Conservation (phyloP, 2,329 filamentous ascomycete genomes). For the Pseudohalonectria lignicola region DNA sequence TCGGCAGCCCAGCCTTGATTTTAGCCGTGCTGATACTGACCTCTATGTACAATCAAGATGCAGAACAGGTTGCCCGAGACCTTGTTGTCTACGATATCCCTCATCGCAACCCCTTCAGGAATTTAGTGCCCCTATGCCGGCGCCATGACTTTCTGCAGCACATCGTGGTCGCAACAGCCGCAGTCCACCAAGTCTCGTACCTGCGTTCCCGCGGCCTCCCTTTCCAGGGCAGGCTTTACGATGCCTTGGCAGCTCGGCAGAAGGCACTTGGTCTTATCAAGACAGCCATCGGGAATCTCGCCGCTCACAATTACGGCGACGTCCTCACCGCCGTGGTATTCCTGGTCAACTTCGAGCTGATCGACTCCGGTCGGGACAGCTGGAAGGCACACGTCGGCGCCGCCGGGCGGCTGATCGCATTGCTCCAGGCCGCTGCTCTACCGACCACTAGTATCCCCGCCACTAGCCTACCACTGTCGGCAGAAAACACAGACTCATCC, state of each 20-base stretch:
- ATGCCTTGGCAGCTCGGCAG: conserved; percentile 33
- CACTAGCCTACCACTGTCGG: too few species aligned
- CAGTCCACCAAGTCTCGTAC: conserved; percentile 34
- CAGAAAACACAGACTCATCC: conserved; percentile 7
- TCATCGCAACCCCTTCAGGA: conserved; percentile 1
- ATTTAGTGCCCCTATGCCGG: background rate
- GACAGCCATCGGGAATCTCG: conserved; percentile 24
- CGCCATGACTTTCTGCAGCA: conserved; percentile 28
- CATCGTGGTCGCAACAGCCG: conserved; percentile 35
- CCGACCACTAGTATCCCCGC: too few species aligned
- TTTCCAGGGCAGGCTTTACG: conserved; percentile 19
- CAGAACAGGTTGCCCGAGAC: background rate
- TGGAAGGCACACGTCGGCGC: conserved; percentile 37
- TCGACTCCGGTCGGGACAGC: conserved; percentile 34
- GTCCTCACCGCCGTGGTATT: conserved; percentile 35
- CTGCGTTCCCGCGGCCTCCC: conserved; percentile 19
- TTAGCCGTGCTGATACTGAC: too few species aligned
- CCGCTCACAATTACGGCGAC: conserved; percentile 23
- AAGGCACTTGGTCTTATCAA: conserved; percentile 30
- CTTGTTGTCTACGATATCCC: conserved; percentile 1
- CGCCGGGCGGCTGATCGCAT: conserved; percentile 29
- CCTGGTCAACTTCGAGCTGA: conserved; percentile 38
- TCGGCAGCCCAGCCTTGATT: too few species aligned
- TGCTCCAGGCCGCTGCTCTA: conserved; percentile 17
- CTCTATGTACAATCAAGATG: too few species aligned